A percentile compares a stretch with the other conserved stretches of the same genome.
Evolutionary conservation across 345 rosid species (phyloP).

Genomic region (Cardamine chenopodiifolia): DNA sequence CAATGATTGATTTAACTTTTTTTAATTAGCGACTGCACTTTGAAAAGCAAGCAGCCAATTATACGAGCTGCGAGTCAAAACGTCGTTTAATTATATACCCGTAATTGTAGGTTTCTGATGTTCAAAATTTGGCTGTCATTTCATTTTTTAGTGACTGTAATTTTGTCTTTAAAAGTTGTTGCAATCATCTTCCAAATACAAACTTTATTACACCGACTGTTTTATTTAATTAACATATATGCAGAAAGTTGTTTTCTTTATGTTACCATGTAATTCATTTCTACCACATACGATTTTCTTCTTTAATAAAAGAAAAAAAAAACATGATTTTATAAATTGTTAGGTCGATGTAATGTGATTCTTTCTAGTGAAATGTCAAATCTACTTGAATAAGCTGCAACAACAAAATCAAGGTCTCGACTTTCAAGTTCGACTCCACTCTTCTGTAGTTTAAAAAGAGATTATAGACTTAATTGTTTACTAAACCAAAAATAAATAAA

Average conservation of each 20-base stretch:
- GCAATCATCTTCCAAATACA: background rate
- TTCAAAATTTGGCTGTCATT: slow-evolving; percentile 4
- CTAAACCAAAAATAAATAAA: too few relatives aligned
- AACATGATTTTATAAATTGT: background rate
- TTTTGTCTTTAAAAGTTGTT: background rate
- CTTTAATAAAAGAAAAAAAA: background rate
- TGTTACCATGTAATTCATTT: background rate
- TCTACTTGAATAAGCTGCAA: background rate
- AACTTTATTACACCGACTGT: background rate
- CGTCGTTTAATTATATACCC: slow-evolving; percentile 24
- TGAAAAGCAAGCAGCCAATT: slow-evolving; percentile 4
- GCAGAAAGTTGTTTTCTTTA: background rate
- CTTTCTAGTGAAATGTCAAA: background rate
- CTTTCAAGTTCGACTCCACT: too few relatives aligned
- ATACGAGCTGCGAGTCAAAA: slow-evolving; percentile 24
- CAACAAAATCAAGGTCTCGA: background rate
- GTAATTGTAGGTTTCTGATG: slow-evolving; percentile 27
- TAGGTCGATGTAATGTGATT: background rate
- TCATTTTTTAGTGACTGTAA: background rate
- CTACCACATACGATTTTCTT: background rate
- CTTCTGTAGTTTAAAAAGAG: background rate
- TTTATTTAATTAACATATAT: background rate
- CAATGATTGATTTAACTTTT: slow-evolving; percentile 38
- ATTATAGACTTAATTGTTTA: background rate
- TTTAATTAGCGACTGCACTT: slow-evolving; percentile 16